These are phyloP conservation scores for Aechmea fasciata DNA, from an alignment of 176 grass and related monocot species.

Conservation along the genomic window DNA sequence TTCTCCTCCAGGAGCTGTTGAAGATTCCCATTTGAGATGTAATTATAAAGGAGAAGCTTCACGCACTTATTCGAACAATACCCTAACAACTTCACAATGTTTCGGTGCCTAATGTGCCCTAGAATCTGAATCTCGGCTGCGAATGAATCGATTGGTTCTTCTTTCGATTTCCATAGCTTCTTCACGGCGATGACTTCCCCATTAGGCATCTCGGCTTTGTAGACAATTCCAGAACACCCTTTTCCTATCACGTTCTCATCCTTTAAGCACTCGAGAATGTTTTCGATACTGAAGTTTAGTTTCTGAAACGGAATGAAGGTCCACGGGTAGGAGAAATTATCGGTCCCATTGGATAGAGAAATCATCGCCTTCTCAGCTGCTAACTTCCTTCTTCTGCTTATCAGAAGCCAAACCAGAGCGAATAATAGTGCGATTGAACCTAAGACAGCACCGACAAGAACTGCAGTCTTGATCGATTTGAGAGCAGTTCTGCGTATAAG, in stretches of 20 bases:
- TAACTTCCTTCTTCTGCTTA: slow-evolving; percentile 46
- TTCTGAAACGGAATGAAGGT: slow-evolving; percentile 81
- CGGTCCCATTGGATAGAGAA: slow-evolving; percentile 26
- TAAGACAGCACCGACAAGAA: slow-evolving; percentile 58
- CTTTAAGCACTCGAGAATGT: slow-evolving; percentile 68
- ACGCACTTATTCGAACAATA: slow-evolving; percentile 92
- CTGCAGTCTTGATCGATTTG: slow-evolving; percentile 48
- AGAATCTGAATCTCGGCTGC: slow-evolving; percentile 87
- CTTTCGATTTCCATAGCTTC: slow-evolving; percentile 79
- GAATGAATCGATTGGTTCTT: slow-evolving; percentile 58
- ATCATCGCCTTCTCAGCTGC: slow-evolving; percentile 26
- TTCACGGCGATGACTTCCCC: slow-evolving; percentile 83
- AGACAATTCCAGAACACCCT: slow-evolving; percentile 85
- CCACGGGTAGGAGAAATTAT: slow-evolving; percentile 94
- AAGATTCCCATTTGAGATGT: slow-evolving; percentile 86
- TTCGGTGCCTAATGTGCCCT: slow-evolving; percentile 91
- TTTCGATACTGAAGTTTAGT: slow-evolving; percentile 62
- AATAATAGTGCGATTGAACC: slow-evolving; percentile 43
- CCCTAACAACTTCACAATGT: slow-evolving; percentile 83
- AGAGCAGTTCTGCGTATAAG: slow-evolving; percentile 51
- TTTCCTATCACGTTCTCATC: slow-evolving; percentile 95
- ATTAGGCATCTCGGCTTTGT: slow-evolving; percentile 87
- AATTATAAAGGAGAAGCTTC: slow-evolving; percentile 93
- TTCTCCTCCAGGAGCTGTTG: slow-evolving; percentile 71
- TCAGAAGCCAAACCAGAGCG: slow-evolving; percentile 49